These are phyloP conservation scores for Nectriaceae sp. DNA, from an alignment of 2,329 filamentous ascomycete species.

Conservation along the genomic window DNA sequence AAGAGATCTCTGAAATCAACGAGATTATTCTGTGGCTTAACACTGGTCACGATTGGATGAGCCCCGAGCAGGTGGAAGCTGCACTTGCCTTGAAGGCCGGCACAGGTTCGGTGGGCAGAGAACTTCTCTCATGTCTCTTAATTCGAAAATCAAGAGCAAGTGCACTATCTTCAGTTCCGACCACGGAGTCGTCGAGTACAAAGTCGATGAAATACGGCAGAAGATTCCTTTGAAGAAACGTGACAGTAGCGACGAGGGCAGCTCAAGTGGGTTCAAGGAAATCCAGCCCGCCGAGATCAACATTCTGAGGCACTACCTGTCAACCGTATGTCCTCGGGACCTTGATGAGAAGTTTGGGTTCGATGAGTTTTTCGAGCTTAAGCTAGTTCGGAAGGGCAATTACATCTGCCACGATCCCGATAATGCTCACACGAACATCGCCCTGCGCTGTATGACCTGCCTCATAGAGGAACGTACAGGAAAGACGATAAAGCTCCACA, in stretches of 20 bases:
- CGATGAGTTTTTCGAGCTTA: constrained; percentile 34
- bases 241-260: not conserved
- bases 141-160: constrained; percentile 12
- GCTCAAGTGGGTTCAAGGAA: constrained; percentile 2
- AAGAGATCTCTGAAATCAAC: constrained; percentile 40
- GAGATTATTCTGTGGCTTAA: constrained; percentile 40
- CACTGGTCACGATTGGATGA: constrained; percentile 25
- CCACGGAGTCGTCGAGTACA: constrained; percentile 1
- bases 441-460: constrained; percentile 21
- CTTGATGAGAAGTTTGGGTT: constrained; percentile 36
- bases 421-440: constrained; percentile 33
- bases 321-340: constrained; percentile 33
- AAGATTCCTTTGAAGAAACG: constrained; percentile 6
- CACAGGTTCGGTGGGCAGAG: not conserved
- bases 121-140: constrained; percentile 12
- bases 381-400: constrained; percentile 30
- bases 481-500: not conserved
- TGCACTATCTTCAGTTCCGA: constrained; percentile 9
- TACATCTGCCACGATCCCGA: constrained; percentile 34
- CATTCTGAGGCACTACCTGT: constrained; percentile 35
- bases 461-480: constrained; percentile 4
- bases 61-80: constrained; percentile 29
- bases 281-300: constrained; percentile 29
- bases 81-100: constrained; percentile 5
- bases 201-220: constrained; percentile 1